phyloP scores from a whole-genome alignment of 148 eudicot genomes.

The Persicaria maculosa region DNA sequence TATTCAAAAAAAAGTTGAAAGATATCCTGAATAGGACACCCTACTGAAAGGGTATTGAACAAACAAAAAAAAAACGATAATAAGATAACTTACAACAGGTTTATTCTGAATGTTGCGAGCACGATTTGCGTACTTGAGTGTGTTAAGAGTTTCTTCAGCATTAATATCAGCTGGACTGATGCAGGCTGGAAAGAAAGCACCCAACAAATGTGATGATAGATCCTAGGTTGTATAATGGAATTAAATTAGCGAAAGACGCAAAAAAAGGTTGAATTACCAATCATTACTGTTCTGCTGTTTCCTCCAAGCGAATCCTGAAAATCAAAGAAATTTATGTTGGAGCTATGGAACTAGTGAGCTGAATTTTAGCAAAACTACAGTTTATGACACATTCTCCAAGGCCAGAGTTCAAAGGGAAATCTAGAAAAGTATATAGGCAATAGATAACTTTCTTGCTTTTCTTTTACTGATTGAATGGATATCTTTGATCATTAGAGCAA shows the following conservation, averaged over 20 bases:
- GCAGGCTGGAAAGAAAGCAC: constrained; percentile 55
- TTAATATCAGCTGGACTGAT: constrained; percentile 99
- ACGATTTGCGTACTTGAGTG: constrained; percentile 97
- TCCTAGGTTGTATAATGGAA: not conserved
- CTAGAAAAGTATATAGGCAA: not conserved
- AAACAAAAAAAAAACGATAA: not conserved
- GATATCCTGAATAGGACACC: not conserved
- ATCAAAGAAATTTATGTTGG: not conserved
- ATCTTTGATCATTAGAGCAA: not conserved
- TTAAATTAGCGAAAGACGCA: not conserved
- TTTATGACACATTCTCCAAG: not conserved
- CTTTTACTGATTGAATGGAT: not conserved
- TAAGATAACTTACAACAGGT: constrained; percentile 68
- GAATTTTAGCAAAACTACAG: not conserved
- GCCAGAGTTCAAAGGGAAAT: not conserved
- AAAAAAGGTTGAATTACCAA: constrained; percentile 42
- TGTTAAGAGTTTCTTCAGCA: constrained; percentile 98
- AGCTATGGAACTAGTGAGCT: not conserved
- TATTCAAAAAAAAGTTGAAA: constrained; percentile 21
- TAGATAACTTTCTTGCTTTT: not conserved
- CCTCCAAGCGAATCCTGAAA: constrained; percentile 99
- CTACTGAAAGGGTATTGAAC: constrained; percentile 7
- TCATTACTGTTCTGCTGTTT: constrained; percentile 98
- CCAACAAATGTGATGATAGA: constrained; percentile 1
- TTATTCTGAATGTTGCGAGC: constrained; percentile 97